Conservation (phyloP, 2,329 filamentous ascomycete genomes). For the Thermomyces lanuginosus region DNA sequence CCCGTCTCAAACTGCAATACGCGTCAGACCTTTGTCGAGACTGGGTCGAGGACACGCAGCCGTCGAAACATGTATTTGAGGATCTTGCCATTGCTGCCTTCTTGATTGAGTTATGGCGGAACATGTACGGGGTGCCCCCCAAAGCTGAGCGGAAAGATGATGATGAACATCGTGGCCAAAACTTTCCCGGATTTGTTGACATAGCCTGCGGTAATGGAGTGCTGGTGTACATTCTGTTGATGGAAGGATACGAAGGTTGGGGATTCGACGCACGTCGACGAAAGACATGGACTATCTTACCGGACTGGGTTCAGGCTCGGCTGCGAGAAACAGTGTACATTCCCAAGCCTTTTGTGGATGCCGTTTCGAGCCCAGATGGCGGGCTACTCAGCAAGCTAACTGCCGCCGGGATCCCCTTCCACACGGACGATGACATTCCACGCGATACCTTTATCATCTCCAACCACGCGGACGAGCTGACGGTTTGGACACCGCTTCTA, state of each 20-base stretch:
- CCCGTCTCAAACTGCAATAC: conserved; percentile 62
- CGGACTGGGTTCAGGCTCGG: conserved; percentile 28
- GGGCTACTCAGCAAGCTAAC: not conserved
- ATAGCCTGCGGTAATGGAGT: conserved; percentile 93
- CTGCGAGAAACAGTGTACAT: conserved; percentile 46
- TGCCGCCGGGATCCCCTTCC: not conserved
- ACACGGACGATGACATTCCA: conserved; percentile 38
- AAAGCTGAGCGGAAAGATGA: conserved; percentile 7
- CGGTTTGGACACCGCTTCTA: conserved; percentile 84
- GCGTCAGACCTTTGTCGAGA: conserved; percentile 51
- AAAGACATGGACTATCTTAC: conserved; percentile 71
- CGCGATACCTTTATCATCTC: conserved; percentile 77
- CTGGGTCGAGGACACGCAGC: conserved; percentile 80
- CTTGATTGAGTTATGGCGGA: conserved; percentile 74
- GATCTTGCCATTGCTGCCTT: conserved; percentile 84
- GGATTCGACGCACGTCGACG: conserved; percentile 80
- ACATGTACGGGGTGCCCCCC: conserved; percentile 49
- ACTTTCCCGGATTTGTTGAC: conserved; percentile 82
- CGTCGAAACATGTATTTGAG: conserved; percentile 86
- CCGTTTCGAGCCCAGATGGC: conserved; percentile 2
- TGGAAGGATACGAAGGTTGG: conserved; percentile 71
- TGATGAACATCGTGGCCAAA: not conserved
- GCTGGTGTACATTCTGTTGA: conserved; percentile 62
- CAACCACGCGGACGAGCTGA: conserved; percentile 93
- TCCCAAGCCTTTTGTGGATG: conserved; percentile 33